Percentiles rank a stretch among this genome's conserved stretches.
These are phyloP conservation scores for Corymbia citriodora DNA, from an alignment of 441 rosid genomes.

Conservation along the genomic window DNA sequence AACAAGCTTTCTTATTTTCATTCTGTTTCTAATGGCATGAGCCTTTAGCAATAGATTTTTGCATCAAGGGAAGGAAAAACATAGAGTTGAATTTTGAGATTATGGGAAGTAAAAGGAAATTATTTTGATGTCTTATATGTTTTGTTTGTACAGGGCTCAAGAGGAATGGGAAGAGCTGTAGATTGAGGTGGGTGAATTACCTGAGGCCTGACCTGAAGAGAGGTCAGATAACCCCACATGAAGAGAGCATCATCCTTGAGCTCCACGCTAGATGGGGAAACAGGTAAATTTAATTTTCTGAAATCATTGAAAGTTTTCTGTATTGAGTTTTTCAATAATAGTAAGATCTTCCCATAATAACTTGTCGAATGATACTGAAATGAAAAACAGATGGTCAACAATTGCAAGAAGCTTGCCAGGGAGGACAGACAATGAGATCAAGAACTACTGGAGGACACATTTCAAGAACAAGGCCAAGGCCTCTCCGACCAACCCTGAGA, in stretches of 20 bases:
- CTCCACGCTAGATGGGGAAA: constrained; percentile 95
- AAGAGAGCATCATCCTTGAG: constrained; percentile 77
- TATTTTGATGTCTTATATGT: neutral
- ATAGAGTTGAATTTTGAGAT: neutral
- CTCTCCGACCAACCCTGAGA: constrained; percentile 36
- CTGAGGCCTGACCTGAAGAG: constrained; percentile 94
- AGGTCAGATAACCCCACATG: constrained; percentile 88
- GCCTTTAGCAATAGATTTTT: neutral
- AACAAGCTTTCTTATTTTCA: neutral
- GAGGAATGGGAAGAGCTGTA: constrained; percentile 94
- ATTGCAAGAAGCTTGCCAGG: constrained; percentile 93
- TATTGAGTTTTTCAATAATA: neutral
- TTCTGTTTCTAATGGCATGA: neutral
- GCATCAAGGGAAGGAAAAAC: neutral
- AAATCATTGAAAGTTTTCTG: neutral
- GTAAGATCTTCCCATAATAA: neutral
- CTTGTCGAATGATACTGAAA: neutral
- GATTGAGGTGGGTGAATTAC: constrained; percentile 96
- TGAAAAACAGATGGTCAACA: constrained; percentile 68
- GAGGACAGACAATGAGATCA: constrained; percentile 87
- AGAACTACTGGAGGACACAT: constrained; percentile 94
- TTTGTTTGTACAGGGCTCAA: constrained; percentile 42
- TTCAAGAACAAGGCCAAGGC: constrained; percentile 75
- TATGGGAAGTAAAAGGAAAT: neutral
- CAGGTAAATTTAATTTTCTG: constrained; percentile 34